Evolutionary conservation across 2,329 filamentous ascomycete genomes (phyloP).

Genomic region (Raffaelea deltoideospora): DNA sequence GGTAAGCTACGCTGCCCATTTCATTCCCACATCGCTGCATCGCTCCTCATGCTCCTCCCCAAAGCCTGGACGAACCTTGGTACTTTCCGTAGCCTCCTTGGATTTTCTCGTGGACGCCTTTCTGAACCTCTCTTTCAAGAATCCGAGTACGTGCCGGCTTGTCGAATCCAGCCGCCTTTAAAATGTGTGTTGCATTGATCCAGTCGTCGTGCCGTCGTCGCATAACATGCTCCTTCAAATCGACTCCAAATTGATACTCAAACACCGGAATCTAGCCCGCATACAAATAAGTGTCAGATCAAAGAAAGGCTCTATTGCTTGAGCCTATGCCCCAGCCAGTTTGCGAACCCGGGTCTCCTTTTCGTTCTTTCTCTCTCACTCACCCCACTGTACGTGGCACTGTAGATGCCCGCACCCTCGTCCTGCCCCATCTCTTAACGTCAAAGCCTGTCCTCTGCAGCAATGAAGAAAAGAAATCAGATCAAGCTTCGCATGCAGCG

Average conservation of each 20-base stretch:
- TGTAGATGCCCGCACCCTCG: slow-evolving; percentile 40
- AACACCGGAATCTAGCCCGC: slow-evolving; percentile 70
- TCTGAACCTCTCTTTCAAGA: slow-evolving; percentile 90
- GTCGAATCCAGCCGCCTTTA: slow-evolving; percentile 94
- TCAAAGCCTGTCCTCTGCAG: too few species aligned
- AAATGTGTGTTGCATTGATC: slow-evolving; percentile 99
- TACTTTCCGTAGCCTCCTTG: slow-evolving; percentile 98
- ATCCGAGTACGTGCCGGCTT: slow-evolving; percentile 93
- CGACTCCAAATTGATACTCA: slow-evolving; percentile 73
- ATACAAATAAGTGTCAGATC: slow-evolving; percentile 4
- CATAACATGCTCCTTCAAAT: slow-evolving; percentile 83
- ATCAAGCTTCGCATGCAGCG: too few species aligned
- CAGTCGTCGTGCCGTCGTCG: slow-evolving; percentile 82
- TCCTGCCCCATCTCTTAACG: slow-evolving; percentile 36
- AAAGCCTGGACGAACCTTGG: slow-evolving; percentile 43
- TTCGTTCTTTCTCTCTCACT: too few species aligned
- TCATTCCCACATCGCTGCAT: too few species aligned
- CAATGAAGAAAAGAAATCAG: too few species aligned
- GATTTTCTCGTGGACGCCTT: slow-evolving; percentile 92
- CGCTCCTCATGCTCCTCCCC: too few species aligned
- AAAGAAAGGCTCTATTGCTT: not conserved
- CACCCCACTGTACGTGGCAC: slow-evolving; percentile 55
- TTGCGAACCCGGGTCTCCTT: too few species aligned
- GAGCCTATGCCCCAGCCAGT: not conserved
- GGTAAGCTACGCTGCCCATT: not conserved